Conservation (phyloP, 495 filamentous ascomycete genomes). For the Penicillium pancosmium region DNA sequence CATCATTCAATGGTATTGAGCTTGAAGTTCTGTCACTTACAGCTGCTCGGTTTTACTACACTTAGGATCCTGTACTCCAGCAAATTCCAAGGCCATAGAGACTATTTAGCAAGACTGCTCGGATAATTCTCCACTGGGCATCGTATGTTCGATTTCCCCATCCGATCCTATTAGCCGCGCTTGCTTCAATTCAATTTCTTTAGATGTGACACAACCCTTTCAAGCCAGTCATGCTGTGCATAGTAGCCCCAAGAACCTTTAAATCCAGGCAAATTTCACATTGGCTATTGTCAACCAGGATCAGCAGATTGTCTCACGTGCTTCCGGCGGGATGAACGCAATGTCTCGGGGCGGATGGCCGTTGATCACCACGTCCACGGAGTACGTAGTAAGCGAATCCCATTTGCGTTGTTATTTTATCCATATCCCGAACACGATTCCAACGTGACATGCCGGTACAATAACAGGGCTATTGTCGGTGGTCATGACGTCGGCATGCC, state of each 20-base stretch:
- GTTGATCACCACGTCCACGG: not conserved
- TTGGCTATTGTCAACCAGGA: not conserved
- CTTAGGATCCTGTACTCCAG: too few relatives aligned
- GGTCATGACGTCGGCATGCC: conserved; percentile 33
- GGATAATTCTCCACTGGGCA: too few relatives aligned
- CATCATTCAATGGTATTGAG: too few relatives aligned
- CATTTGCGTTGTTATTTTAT: not conserved
- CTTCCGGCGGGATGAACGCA: not conserved
- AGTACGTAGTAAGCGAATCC: not conserved
- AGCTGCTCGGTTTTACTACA: too few relatives aligned
- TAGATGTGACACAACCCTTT: not conserved
- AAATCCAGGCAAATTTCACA: not conserved
- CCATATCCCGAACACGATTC: not conserved
- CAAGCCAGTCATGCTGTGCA: too few relatives aligned
- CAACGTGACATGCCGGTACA: not conserved
- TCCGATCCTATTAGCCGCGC: too few relatives aligned
- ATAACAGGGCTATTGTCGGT: not conserved
- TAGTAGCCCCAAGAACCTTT: not conserved
- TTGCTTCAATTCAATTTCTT: not conserved
- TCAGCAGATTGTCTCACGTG: not conserved
- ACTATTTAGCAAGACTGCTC: too few relatives aligned
- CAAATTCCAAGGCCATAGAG: too few relatives aligned
- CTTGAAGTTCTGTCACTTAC: too few relatives aligned
- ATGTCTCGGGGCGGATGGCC: not conserved
- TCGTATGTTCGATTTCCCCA: too few relatives aligned